A percentile compares a stretch with the other conserved stretches of the same genome.
These are phyloP conservation scores for Somion occarium DNA, from an alignment of 1,284 basidiomycete genomes.

Conservation along the genomic window DNA sequence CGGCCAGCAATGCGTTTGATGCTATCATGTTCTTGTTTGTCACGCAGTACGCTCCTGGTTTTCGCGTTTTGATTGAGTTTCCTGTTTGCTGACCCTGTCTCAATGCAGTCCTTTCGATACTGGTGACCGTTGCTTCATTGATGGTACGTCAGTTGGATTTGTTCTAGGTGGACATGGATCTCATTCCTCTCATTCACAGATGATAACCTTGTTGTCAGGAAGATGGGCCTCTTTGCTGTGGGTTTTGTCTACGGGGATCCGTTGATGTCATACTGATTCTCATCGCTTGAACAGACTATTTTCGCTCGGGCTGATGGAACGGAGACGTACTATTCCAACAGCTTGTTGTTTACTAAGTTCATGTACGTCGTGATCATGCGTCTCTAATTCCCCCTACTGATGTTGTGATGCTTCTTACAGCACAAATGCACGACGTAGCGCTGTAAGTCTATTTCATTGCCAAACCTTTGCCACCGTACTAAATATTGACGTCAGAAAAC, in stretches of 20 bases:
- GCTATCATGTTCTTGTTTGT: slow-evolving; percentile 78
- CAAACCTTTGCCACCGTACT: background rate
- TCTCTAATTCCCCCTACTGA: slow-evolving; percentile 3
- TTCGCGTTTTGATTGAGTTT: background rate
- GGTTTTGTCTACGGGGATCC: slow-evolving; percentile 12
- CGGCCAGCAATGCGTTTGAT: slow-evolving; percentile 68
- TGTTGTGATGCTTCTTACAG: slow-evolving; percentile 26
- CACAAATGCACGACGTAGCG: slow-evolving; percentile 68
- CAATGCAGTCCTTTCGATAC: slow-evolving; percentile 64
- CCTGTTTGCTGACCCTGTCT: slow-evolving; percentile 17
- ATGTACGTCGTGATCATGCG: slow-evolving; percentile 53
- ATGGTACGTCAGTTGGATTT: slow-evolving; percentile 34
- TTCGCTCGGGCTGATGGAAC: slow-evolving; percentile 66
- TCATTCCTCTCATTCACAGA: slow-evolving; percentile 28
- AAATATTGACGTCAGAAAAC: slow-evolving; percentile 45
- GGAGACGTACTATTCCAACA: slow-evolving; percentile 76
- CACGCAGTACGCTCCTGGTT: slow-evolving; percentile 58
- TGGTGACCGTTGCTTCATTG: slow-evolving; percentile 71
- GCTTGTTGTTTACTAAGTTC: slow-evolving; percentile 65
- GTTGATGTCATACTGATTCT: slow-evolving; percentile 11
- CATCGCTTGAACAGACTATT: slow-evolving; percentile 41
- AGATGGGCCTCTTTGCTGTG: slow-evolving; percentile 70
- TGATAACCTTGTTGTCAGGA: slow-evolving; percentile 70
- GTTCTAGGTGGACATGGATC: background rate
- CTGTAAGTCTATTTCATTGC: slow-evolving; percentile 29